Base-by-base conservation (phyloP, 306 rosid species). In the Oemleria cerasiformis region DNA sequence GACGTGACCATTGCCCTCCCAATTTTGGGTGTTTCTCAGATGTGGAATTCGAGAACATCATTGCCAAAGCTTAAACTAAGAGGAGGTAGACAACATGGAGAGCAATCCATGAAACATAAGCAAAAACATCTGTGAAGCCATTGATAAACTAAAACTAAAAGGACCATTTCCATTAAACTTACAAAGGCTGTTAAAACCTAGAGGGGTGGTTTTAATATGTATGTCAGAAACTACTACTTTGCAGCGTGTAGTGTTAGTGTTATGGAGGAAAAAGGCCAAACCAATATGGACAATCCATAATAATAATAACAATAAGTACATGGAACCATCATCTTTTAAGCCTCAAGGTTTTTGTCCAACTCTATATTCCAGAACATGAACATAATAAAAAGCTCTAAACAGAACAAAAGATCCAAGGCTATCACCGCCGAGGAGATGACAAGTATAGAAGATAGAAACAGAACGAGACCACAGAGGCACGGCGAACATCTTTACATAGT, bases 401-500 rank as follows among this genome's bases (percentile, higher is more conserved):
- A 58, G 42, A 70, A 64, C 61, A 77, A 77, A 73, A 57, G 82
- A 69, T 73, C 74, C 44, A 72, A 51, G 16, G 77, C 79, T 60
- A 77, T 51, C 56, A 74, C 43, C 4, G 65, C 79, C 59, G 25
- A 39, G 77, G 65, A 40, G 25, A 39, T 74, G 65, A 40, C 41
- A 41, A 68, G 75, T 81, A 43, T 63, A 65, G 39, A 49, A 57
- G 10, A 25, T 30, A 30, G 36, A 62, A 74, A 53, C 72, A 59
- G 74, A 81, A 68, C 56, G 73, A 69, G 73, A 69, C 73, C 76
- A 58, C 70, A 51, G 76, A 51, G 82, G 61, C 75, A 68, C 39
- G 63, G 65, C 48, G 75, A 81, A 73, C 84, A 81, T 73, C 79
- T 81, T 81, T 73, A 77, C 85, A 73, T 70, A 61, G 67, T 68